Conservation (phyloP, 176 grass and related monocot genomes). For the Dendrocalamus sinicus region DNA sequence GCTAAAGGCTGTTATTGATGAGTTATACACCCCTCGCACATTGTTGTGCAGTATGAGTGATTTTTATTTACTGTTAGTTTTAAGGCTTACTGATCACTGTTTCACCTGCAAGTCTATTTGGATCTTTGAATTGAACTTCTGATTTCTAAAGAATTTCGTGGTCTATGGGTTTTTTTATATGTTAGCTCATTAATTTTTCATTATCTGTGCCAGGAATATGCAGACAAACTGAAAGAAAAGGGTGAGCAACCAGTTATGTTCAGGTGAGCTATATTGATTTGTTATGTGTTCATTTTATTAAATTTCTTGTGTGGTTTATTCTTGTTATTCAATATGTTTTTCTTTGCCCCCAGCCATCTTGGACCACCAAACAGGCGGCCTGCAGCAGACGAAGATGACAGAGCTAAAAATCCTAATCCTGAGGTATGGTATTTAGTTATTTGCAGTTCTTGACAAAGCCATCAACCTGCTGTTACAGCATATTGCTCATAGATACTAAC, state of each 20-base stretch:
- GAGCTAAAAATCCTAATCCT: conserved; percentile 71
- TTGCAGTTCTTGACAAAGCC: background rate
- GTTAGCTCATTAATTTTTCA: conserved; percentile 30
- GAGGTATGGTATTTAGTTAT: conserved; percentile 63
- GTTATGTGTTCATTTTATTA: conserved; percentile 42
- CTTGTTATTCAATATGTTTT: conserved; percentile 34
- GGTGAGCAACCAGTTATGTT: conserved; percentile 97
- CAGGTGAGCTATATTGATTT: conserved; percentile 59
- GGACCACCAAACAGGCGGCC: conserved; percentile 75
- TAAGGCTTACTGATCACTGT: background rate
- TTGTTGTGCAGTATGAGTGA: background rate
- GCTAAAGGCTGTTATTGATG: conserved; percentile 1
- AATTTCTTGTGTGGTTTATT: conserved; percentile 35
- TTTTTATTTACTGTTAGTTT: conserved; percentile 1
- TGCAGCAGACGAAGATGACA: conserved; percentile 80
- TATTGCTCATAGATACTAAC: conserved; percentile 43
- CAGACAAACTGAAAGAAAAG: conserved; percentile 96
- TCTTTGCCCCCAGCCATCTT: conserved; percentile 68
- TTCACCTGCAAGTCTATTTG: conserved; percentile 13
- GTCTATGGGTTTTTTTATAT: background rate
- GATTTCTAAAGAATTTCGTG: background rate
- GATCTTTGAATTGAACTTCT: conserved; percentile 38
- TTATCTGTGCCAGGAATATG: conserved; percentile 79
- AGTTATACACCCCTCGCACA: background rate
- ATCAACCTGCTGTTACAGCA: conserved; percentile 10